phyloP scores from a whole-genome alignment of 495 filamentous ascomycete species.

The Penicillium daleae region DNA sequence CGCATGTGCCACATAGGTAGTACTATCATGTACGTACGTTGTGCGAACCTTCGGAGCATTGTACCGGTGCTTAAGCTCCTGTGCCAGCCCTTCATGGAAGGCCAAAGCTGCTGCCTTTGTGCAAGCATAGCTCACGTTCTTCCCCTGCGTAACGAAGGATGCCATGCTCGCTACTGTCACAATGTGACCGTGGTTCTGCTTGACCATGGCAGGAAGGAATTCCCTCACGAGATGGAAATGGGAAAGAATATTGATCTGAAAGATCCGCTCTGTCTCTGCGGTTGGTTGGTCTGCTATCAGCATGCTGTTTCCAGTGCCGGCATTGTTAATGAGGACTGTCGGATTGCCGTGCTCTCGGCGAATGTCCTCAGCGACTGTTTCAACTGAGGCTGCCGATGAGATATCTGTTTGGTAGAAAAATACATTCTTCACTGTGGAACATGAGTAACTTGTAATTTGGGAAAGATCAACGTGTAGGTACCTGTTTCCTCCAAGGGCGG shows the following conservation, averaged over 20 bases:
- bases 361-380: not conserved
- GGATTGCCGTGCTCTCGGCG: conserved; percentile 1
- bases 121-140: conserved; percentile 45
- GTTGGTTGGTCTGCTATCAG: not conserved
- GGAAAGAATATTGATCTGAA: conserved; percentile 52
- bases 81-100: conserved; percentile 46
- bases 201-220: conserved; percentile 59
- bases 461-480: not conserved
- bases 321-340: not conserved
- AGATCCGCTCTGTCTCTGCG: conserved; percentile 22
- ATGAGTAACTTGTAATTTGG: not conserved
- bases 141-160: conserved; percentile 41
- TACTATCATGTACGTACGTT: not conserved
- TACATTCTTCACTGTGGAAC: not conserved
- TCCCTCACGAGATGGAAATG: conserved; percentile 52
- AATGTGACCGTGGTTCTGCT: conserved; percentile 55
- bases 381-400: not conserved
- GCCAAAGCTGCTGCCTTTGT: conserved; percentile 52
- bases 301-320: not conserved
- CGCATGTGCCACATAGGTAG: not conserved
- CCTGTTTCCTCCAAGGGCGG: not conserved
- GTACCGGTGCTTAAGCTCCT: conserved; percentile 31
- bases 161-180: conserved; percentile 52
- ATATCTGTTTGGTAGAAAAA: not conserved
- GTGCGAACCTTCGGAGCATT: conserved; percentile 31